Conservation (phyloP, 352 stramenopile species). For the Phytophthora tubulina region DNA sequence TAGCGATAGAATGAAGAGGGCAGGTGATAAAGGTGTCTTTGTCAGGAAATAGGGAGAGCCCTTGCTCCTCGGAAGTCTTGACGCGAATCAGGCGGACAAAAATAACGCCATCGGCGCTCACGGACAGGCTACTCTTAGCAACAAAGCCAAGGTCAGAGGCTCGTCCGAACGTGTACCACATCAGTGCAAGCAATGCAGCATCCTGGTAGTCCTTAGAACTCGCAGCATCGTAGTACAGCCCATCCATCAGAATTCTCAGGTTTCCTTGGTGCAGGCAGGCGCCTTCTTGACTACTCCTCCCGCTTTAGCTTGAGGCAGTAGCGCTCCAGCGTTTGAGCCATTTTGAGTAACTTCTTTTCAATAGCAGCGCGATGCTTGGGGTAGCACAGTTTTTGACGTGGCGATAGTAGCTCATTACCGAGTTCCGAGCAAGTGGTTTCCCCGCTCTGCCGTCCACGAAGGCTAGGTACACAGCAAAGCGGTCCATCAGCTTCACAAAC, state of each 20-base stretch:
- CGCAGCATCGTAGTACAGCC: constrained; percentile 10
- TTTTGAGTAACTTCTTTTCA: constrained; percentile 5
- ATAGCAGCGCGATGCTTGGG: constrained; percentile 10
- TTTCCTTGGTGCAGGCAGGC: constrained; percentile 23
- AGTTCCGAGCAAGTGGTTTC: constrained; percentile 13
- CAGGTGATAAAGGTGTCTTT: constrained; percentile 5
- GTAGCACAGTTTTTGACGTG: constrained; percentile 35
- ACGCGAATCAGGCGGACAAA: constrained; percentile 12
- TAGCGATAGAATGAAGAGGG: constrained; percentile 3
- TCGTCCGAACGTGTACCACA: constrained; percentile 31
- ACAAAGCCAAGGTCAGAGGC: not conserved
- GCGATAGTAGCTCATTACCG: constrained; percentile 28
- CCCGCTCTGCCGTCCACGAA: constrained; percentile 6
- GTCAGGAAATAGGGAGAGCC: not conserved
- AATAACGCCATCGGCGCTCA: not conserved
- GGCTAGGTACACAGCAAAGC: constrained; percentile 17
- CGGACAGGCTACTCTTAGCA: not conserved
- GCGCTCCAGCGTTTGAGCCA: not conserved
- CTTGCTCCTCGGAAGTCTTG: constrained; percentile 3
- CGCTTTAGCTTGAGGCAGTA: constrained; percentile 28
- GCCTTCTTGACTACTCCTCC: constrained; percentile 23
- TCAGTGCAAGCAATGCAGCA: constrained; percentile 17
- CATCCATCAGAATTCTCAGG: constrained; percentile 21
- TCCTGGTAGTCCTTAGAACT: constrained; percentile 34
- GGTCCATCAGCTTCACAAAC: constrained; percentile 30